These are phyloP conservation scores for Ascocoryne sarcoides DNA, from an alignment of 2,329 filamentous ascomycete species.

Conservation along the genomic window DNA sequence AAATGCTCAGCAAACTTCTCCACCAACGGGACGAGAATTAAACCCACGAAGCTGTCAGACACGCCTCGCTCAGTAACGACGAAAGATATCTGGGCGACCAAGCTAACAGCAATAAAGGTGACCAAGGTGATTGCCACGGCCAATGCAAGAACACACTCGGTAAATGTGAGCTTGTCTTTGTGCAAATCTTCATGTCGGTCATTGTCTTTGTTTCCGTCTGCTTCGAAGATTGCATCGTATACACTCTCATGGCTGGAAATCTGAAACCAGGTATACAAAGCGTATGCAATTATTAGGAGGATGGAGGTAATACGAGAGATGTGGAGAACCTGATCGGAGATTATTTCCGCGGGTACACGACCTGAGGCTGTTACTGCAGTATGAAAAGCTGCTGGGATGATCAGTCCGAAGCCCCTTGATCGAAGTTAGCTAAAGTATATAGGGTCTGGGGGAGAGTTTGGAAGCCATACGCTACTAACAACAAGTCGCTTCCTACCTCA, in stretches of 20 bases:
- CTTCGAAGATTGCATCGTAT: constrained; percentile 64
- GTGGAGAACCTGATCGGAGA: constrained; percentile 46
- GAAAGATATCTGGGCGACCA: constrained; percentile 63
- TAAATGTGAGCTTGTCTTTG: constrained; percentile 65
- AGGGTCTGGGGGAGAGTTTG: no score
- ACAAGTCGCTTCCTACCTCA: constrained; percentile 68
- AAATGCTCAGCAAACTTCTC: constrained; percentile 84
- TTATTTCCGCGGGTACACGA: constrained; percentile 28
- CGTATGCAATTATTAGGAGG: constrained; percentile 61
- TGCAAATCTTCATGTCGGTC: constrained; percentile 51
- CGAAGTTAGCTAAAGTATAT: constrained; percentile 10
- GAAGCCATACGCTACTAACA: constrained; percentile 63
- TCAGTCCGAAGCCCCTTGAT: constrained; percentile 39
- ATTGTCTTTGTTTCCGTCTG: constrained; percentile 58
- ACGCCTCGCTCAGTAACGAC: constrained; percentile 44
- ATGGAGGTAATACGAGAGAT: constrained; percentile 66
- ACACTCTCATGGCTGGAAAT: constrained; percentile 69
- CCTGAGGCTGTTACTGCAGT: constrained; percentile 33
- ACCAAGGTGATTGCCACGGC: constrained; percentile 58
- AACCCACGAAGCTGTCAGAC: constrained; percentile 52
- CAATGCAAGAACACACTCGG: constrained; percentile 61
- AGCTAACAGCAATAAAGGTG: constrained; percentile 61
- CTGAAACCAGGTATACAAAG: constrained; percentile 63
- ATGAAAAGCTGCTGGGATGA: constrained; percentile 39
- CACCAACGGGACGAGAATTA: constrained; percentile 73